phyloP scores from a whole-genome alignment of 2,329 filamentous ascomycete genomes.

The Plectosphaerella plurivora region DNA sequence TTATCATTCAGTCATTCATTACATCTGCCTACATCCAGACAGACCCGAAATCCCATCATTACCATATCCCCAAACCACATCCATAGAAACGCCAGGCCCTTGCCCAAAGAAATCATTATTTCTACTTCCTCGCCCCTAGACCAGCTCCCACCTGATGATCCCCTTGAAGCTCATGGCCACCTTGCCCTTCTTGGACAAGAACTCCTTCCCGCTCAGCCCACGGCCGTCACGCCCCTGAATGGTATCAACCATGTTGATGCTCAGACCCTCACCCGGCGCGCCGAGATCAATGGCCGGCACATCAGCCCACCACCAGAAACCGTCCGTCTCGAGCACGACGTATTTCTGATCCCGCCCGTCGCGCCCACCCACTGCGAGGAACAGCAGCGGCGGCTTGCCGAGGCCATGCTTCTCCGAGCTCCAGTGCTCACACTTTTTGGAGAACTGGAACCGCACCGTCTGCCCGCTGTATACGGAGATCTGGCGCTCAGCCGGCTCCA shows the following conservation, averaged over 20 bases:
- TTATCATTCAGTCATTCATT: too few relatives aligned
- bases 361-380: slow-evolving; percentile 61
- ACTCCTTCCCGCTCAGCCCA: slow-evolving; percentile 45
- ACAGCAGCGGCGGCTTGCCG: slow-evolving; percentile 63
- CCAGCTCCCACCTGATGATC: slow-evolving; percentile 45
- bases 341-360: slow-evolving; percentile 66
- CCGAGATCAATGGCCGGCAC: slow-evolving; percentile 63
- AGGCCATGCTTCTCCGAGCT: slow-evolving; percentile 62
- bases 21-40: too few relatives aligned
- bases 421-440: slow-evolving; percentile 79
- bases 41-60: too few relatives aligned
- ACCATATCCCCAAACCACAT: too few relatives aligned
- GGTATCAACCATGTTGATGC: slow-evolving; percentile 55
- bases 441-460: slow-evolving; percentile 73
- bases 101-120: neutral
- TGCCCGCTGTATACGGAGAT: slow-evolving; percentile 56
- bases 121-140: slow-evolving; percentile 20
- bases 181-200: slow-evolving; percentile 35
- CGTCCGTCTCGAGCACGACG: slow-evolving; percentile 71
- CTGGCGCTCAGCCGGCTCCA: slow-evolving; percentile 55
- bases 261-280: slow-evolving; percentile 62
- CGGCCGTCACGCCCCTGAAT: slow-evolving; percentile 42
- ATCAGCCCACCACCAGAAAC: slow-evolving; percentile 78
- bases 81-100: too few relatives aligned
- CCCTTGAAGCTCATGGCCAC: slow-evolving; percentile 40